These are phyloP conservation scores for Starmera dryadoides DNA, from an alignment of 805 yeast genomes.

Conservation along the genomic window DNA sequence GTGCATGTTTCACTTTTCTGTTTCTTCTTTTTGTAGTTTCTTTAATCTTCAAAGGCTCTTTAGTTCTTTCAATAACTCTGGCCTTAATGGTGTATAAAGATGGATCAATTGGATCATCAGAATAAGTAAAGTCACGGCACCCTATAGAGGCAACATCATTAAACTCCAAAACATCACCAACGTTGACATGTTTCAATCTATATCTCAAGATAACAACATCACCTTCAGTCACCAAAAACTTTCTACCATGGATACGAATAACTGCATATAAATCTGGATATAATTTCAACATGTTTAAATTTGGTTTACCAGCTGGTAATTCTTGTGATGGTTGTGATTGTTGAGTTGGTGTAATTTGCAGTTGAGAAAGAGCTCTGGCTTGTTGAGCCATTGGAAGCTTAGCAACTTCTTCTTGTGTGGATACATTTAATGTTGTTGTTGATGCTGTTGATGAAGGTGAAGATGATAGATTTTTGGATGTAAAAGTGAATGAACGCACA, in stretches of 20 bases:
- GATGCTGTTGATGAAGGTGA: not conserved
- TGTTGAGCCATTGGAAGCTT: no score
- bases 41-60: slow-evolving; percentile 65
- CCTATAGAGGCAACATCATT: slow-evolving; percentile 79
- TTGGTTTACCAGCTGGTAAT: slow-evolving; percentile 14
- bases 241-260: slow-evolving; percentile 72
- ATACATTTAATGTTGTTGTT: not conserved
- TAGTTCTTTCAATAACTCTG: slow-evolving; percentile 79
- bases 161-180: slow-evolving; percentile 77
- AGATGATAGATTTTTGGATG: not conserved
- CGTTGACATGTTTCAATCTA: slow-evolving; percentile 62
- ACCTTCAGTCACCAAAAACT: slow-evolving; percentile 86
- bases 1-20: slow-evolving; percentile 62
- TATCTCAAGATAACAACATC: slow-evolving; percentile 79
- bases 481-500: not conserved
- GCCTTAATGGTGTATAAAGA: slow-evolving; percentile 57
- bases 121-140: slow-evolving; percentile 69
- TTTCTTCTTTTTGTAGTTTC: slow-evolving; percentile 76
- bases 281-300: slow-evolving; percentile 56
- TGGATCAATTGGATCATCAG: slow-evolving; percentile 47
- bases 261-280: slow-evolving; percentile 74
- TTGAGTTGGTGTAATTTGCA: not conserved
- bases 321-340: not conserved
- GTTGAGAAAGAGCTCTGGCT: not conserved
- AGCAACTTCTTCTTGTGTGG: not conserved